A percentile compares a stretch with the other conserved stretches of the same genome.
Evolutionary conservation across 805 yeast genomes (phyloP).

Genomic region (Pichia heedii): DNA sequence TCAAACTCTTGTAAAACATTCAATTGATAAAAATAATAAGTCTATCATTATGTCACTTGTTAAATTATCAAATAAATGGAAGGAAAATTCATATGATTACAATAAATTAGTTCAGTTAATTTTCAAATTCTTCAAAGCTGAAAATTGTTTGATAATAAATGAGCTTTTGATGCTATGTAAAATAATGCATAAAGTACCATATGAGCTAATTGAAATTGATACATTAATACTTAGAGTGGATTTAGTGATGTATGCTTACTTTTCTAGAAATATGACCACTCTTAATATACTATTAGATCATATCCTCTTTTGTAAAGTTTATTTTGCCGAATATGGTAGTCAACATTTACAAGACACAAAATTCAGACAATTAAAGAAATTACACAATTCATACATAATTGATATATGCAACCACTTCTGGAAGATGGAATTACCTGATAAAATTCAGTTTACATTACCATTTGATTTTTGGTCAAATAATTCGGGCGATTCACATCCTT

Average conservation of each 20-base stretch:
- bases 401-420: slow-evolving; percentile 48
- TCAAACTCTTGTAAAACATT: no score
- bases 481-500: no score
- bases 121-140: not conserved
- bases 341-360: slow-evolving; percentile 7
- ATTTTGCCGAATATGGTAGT: slow-evolving; percentile 22
- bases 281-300: slow-evolving; percentile 31
- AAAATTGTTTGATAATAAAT: not conserved
- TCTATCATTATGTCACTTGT: not conserved
- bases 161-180: not conserved
- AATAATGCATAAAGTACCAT: slow-evolving; percentile 17
- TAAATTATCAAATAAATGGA: slow-evolving; percentile 1
- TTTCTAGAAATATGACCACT: slow-evolving; percentile 35
- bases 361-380: slow-evolving; percentile 18
- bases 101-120: not conserved
- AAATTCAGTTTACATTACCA: no score
- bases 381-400: slow-evolving; percentile 44
- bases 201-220: slow-evolving; percentile 12
- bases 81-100: not conserved
- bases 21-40: no score
- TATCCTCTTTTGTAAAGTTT: slow-evolving; percentile 33
- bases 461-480: no score
- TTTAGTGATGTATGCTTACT: slow-evolving; percentile 30
- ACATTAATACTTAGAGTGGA: slow-evolving; percentile 33
- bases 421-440: slow-evolving; percentile 37